Conservation (phyloP, 495 filamentous ascomycete species). For the Penicillium salamii region DNA sequence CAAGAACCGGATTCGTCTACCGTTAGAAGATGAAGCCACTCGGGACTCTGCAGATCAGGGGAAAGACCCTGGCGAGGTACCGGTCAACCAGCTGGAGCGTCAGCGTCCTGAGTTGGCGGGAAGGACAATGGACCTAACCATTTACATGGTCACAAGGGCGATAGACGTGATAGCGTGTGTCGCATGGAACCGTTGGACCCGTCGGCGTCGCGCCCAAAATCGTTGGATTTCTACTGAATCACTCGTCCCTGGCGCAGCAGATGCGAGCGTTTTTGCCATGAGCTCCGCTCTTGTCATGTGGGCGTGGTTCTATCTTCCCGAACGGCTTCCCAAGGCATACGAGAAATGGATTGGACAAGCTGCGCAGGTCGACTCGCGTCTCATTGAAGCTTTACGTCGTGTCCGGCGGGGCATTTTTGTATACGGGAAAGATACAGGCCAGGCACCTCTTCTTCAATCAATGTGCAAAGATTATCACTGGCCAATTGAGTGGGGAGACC, state of each 20-base stretch:
- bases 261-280: constrained; percentile 71
- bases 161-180: constrained; percentile 67
- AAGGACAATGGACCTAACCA: constrained; percentile 79
- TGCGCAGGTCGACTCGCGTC: constrained; percentile 73
- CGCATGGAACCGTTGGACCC: constrained; percentile 55
- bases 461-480: constrained; percentile 74
- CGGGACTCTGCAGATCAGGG: constrained; percentile 2
- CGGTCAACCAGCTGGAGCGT: constrained; percentile 18
- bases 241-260: constrained; percentile 52
- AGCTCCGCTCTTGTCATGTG: constrained; percentile 86
- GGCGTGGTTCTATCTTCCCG: constrained; percentile 78
- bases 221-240: constrained; percentile 53
- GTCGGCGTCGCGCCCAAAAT: constrained; percentile 27
- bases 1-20: constrained; percentile 25
- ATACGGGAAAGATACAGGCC: constrained; percentile 78
- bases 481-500: constrained; percentile 75
- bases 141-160: constrained; percentile 75
- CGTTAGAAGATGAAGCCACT: constrained; percentile 7
- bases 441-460: constrained; percentile 63
- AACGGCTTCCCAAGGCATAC: constrained; percentile 69
- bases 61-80: constrained; percentile 39
- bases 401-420: constrained; percentile 60
- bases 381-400: constrained; percentile 70
- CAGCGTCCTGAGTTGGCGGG: constrained; percentile 53
- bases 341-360: constrained; percentile 81